Base-by-base conservation (phyloP, 768 basidiomycete genomes). In the Phanerochaete carnosa region DNA sequence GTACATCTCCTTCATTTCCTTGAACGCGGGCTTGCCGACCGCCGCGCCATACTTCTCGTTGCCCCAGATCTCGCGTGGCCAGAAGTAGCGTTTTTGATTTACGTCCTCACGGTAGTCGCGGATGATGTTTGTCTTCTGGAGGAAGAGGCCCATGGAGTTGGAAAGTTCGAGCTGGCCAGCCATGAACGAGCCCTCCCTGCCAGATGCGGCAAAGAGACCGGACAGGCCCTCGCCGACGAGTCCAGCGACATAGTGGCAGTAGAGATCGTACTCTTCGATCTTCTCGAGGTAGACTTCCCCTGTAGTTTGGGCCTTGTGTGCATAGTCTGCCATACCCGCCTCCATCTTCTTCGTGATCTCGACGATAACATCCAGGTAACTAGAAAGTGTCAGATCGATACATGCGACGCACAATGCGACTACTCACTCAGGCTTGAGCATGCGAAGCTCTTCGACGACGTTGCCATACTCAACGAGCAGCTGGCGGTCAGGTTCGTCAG, bases 101-200 rank as follows among this genome's bases (percentile, higher is more conserved):
- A 86, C 81, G 72, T 99, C 96, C 73, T 99, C 96, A 47, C 90
- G 85, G 77, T 85, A 92, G 74, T 99, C 96, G 61, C 96, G 92
- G 57, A 94, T 92, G 73, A 99, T 97, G 73, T 99, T 99, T 28
- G 95, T 97, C 76, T 99, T 99, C 74, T 99, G 96, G 12, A 99
- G 84, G 47, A 98, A 78, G 30, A 94, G 81, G n/a, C 96, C 96
- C 89, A 97, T 93, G 11, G 90, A 90, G 76, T 97, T 96, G 68
- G 90, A 87, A 2, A 98, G 82, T 65, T 91, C 91, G 62, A 97
- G 85, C 70, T 97, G 92, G 29, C 83, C 76, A 29, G 82, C 87
- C 35, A 99, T 75, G 78, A 84, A 91, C 0, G 81, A 68, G 0
- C 79, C 80, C 73, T 98, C 95, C 69, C 94, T 95, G 26, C 84